These are phyloP conservation scores for Trichocladium uniseriatum DNA, from an alignment of 495 filamentous ascomycete species.

Conservation along the genomic window DNA sequence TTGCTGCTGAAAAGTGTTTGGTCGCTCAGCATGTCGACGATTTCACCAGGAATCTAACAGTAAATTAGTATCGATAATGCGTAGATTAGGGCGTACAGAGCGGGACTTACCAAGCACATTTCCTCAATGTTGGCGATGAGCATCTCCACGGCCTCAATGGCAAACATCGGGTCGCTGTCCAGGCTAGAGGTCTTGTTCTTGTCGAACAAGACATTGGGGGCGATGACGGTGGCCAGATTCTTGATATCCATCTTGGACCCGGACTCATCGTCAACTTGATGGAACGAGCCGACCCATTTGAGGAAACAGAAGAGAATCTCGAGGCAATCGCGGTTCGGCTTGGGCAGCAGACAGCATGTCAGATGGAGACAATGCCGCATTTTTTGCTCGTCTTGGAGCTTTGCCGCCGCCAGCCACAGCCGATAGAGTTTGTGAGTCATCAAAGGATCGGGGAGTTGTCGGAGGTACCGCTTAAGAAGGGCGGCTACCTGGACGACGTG, in stretches of 20 bases:
- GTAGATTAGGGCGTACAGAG: not conserved
- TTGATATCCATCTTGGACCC: constrained; percentile 99
- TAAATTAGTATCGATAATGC: constrained; percentile 20
- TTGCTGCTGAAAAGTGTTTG: constrained; percentile 67
- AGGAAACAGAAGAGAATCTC: constrained; percentile 93
- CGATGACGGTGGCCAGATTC: constrained; percentile 96
- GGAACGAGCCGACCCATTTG: constrained; percentile 97
- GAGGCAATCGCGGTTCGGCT: constrained; percentile 84
- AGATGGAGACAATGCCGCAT: constrained; percentile 79
- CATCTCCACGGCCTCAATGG: constrained; percentile 83
- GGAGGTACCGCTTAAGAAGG: constrained; percentile 88
- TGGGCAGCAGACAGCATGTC: constrained; percentile 87
- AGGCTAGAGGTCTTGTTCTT: constrained; percentile 52
- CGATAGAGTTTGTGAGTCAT: constrained; percentile 91
- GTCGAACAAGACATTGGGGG: constrained; percentile 85
- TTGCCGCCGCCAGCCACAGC: constrained; percentile 82
- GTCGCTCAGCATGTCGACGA: constrained; percentile 78
- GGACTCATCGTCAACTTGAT: constrained; percentile 81
- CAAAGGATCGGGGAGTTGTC: constrained; percentile 89
- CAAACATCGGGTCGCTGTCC: constrained; percentile 77
- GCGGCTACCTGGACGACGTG: constrained; percentile 90
- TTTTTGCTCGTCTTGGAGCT: constrained; percentile 77
- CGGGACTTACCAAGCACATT: constrained; percentile 78
- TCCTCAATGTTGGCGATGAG: constrained; percentile 88
- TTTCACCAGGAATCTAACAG: constrained; percentile 77